Conservation (phyloP, 176 grass and related monocot genomes). For the Typha latifolia region DNA sequence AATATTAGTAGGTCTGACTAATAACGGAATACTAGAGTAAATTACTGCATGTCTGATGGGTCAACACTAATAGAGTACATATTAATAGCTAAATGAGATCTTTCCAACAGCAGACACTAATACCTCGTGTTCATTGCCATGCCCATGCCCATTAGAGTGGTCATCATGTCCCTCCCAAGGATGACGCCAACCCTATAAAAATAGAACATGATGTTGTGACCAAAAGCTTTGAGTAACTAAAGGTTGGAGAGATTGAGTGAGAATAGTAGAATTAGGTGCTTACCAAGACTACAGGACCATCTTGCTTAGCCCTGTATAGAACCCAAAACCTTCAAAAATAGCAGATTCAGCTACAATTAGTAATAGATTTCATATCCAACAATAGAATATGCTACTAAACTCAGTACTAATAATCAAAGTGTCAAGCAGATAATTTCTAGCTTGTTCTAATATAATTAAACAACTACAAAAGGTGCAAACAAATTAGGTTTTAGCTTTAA, state of each 20-base stretch:
- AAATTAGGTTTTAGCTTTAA: too few relatives aligned
- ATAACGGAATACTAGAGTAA: too few relatives aligned
- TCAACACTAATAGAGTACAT: too few relatives aligned
- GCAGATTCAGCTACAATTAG: background rate
- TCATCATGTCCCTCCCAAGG: constrained; percentile 93
- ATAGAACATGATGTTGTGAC: background rate
- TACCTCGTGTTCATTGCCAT: constrained; percentile 63
- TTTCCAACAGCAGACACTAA: background rate
- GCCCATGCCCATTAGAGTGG: constrained; percentile 57
- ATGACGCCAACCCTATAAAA: constrained; percentile 71
- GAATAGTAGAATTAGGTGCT: constrained; percentile 1
- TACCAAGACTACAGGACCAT: constrained; percentile 75
- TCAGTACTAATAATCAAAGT: background rate
- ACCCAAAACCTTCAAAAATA: constrained; percentile 75
- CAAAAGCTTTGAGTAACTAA: background rate
- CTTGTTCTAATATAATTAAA: too few relatives aligned
- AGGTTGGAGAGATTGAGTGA: background rate
- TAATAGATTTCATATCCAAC: background rate
- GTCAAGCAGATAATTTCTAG: too few relatives aligned
- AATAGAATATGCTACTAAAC: background rate
- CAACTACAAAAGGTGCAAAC: too few relatives aligned
- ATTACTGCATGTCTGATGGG: too few relatives aligned
- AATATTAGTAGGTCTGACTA: too few relatives aligned
- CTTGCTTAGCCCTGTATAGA: constrained; percentile 95
- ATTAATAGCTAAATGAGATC: background rate